Evolutionary conservation across 768 basidiomycete species (phyloP).

Genomic region (Clavaria fumosa): DNA sequence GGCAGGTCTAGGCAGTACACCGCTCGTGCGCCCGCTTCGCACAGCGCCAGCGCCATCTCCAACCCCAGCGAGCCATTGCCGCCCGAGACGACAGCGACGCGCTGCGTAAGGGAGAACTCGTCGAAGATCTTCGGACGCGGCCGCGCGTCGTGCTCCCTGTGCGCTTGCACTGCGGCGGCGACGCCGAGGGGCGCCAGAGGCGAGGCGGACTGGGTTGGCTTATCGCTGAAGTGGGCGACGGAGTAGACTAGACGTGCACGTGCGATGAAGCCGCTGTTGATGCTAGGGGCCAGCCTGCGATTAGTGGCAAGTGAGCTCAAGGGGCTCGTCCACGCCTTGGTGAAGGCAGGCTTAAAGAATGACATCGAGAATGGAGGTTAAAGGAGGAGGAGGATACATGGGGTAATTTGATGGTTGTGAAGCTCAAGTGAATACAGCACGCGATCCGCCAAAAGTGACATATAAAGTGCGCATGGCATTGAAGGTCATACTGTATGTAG

Average conservation of each 20-base stretch:
- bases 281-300: no score
- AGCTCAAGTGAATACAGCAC: no score
- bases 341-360: not conserved
- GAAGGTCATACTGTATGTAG: no score
- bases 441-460: no score
- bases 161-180: constrained; percentile 35
- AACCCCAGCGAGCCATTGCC: constrained; percentile 60
- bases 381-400: no score
- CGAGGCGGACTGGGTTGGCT: constrained; percentile 27
- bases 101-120: constrained; percentile 40
- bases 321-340: no score
- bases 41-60: constrained; percentile 66
- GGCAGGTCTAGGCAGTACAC: constrained; percentile 61
- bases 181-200: constrained; percentile 50
- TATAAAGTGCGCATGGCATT: no score
- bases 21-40: constrained; percentile 55
- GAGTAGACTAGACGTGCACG: no score
- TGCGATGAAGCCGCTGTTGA: no score
- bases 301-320: no score
- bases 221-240: no score
- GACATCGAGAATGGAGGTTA: not conserved
- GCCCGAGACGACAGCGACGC: constrained; percentile 48
- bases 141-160: constrained; percentile 19
- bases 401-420: no score
- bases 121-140: constrained; percentile 38